Evolutionary conservation across 768 basidiomycete genomes (phyloP), one percentile per base, ranked within the genome.

Genomic region (Fibroporia radiculosa): DNA sequence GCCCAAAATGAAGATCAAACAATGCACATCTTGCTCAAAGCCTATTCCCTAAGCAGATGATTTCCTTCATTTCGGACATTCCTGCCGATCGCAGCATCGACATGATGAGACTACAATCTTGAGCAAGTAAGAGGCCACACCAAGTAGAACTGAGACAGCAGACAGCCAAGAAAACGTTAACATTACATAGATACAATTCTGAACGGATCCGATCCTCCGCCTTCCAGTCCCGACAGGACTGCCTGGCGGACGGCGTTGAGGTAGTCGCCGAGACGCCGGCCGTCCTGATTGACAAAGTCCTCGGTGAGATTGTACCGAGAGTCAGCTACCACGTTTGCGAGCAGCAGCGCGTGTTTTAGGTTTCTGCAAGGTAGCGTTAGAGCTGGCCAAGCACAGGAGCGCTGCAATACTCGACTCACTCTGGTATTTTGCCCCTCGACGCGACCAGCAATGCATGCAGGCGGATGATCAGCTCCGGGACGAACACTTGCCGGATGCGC

Each of bases 391-490:
- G 29, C 18, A 22, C 19, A 18, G 2, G 12, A n/a, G n/a, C 6
- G 38, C n/a, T 33, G 19, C 14, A 37, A 31, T n/a, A n/a, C 23
- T 16, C 23, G 23, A 70, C 81, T 41, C 53, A 86, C 91, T 76
- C 73, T 37, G 83, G 79, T 32, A 91, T 71, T 18, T 77, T 65
- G 8, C 69, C 62, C 6, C 80, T 68, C 4, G 91, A 89, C 26
- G 70, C 64, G 48, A 78, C 73, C 10, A 98, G 66, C 40, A 84
- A 66, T 34, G 75, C 69, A 57, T 97, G 93, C 2, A 98, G 66
- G 18, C 90, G 80, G 51, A 97, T 72, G 53, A 97, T 78, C 18
- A 97, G 72, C 59, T 96, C 92, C 0, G 93, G 95, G 20, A 96
- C 70, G 62, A 84, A 93, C 24, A 93, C 79, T 55, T 92, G 83